phyloP scores from a whole-genome alignment of 192 early-diverging fungal species.

The Umbelopsis ramanniana region DNA sequence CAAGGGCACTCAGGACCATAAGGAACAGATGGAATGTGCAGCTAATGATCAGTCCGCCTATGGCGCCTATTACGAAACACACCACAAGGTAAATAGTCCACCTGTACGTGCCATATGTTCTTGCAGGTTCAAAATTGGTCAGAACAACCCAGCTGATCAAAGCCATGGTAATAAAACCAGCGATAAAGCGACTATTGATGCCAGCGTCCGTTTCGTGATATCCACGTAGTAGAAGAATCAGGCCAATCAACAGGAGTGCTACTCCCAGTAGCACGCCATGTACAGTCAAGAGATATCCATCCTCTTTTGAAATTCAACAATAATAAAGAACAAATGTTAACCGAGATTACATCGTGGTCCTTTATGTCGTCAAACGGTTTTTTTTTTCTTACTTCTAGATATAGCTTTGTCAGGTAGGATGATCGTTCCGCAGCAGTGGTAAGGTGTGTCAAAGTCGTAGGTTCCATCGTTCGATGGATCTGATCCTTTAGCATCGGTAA shows the following conservation, averaged over 20 bases:
- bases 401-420: constrained; percentile 2
- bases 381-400: background rate
- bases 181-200: constrained; percentile 17
- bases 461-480: background rate
- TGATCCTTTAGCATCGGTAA: background rate
- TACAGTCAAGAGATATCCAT: constrained; percentile 7
- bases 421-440: background rate
- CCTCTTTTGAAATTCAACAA: background rate
- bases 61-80: constrained; percentile 38
- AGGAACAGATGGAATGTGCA: constrained; percentile 42
- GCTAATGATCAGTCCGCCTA: constrained; percentile 39
- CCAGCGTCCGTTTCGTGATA: constrained; percentile 4
- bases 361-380: background rate
- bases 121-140: constrained; percentile 48
- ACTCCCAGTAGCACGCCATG: constrained; percentile 1
- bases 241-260: background rate
- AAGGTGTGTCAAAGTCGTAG: background rate
- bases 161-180: constrained; percentile 45
- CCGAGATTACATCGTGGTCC: background rate
- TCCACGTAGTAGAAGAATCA: background rate
- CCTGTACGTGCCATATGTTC: constrained; percentile 30
- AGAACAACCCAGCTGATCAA: constrained; percentile 45
- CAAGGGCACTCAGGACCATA: constrained; percentile 41
- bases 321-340: background rate
- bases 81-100: constrained; percentile 44